Evolutionary conservation across 2,329 filamentous ascomycete genomes (phyloP).

Genomic region (Beauveria australis): DNA sequence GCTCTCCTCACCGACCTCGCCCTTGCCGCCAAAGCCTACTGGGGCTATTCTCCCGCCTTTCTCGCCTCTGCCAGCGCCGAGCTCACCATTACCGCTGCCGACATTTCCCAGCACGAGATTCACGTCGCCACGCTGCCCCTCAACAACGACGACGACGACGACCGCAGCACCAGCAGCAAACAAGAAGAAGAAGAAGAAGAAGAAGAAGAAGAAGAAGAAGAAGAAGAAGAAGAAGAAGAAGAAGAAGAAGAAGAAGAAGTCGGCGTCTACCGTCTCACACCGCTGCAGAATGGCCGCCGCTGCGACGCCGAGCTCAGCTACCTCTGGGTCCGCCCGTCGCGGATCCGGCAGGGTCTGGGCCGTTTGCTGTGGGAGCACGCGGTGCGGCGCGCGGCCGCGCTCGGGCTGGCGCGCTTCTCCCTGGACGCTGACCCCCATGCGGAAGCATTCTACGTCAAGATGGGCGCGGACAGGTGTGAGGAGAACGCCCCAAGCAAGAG

Average conservation of each 20-base stretch:
- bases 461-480: neutral
- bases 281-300: neutral
- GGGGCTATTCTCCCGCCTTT: neutral
- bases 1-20: neutral
- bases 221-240: too few relatives aligned
- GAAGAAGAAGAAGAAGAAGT: neutral
- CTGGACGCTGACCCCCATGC: slow-evolving; percentile 5
- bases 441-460: neutral
- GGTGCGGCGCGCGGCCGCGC: neutral
- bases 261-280: neutral
- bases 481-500: neutral
- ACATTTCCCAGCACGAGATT: neutral
- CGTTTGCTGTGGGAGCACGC: neutral
- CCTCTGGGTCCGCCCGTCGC: neutral
- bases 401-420: neutral
- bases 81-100: neutral
- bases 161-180: neutral
- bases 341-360: neutral
- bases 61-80: slow-evolving; percentile 1
- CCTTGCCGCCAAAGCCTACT: slow-evolving; percentile 4
- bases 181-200: too few relatives aligned
- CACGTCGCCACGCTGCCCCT: neutral
- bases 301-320: neutral
- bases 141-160: neutral
- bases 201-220: neutral